phyloP scores from a whole-genome alignment of 2,329 filamentous ascomycete species.

The Reticulascus tulasneorum region DNA sequence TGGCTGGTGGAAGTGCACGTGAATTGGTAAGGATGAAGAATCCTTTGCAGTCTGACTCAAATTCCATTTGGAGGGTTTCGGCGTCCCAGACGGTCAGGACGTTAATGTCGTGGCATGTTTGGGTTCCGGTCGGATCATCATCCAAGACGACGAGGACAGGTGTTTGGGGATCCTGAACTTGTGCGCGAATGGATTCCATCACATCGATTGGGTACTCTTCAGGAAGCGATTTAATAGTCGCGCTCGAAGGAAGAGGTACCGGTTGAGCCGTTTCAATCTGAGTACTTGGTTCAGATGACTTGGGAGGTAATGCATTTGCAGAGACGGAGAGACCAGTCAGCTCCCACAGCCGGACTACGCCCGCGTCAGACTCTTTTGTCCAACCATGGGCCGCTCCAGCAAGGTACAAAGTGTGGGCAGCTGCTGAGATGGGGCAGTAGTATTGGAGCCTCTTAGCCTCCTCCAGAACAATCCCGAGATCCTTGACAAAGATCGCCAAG shows the following conservation, averaged over 20 bases:
- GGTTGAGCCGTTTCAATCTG: background rate
- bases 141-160: constrained; percentile 38
- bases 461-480: constrained; percentile 27
- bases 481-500: constrained; percentile 30
- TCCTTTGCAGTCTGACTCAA: constrained; percentile 28
- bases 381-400: constrained; percentile 26
- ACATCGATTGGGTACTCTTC: constrained; percentile 17
- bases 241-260: constrained; percentile 14
- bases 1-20: constrained; percentile 46
- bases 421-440: constrained; percentile 23
- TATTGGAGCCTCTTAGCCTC: constrained; percentile 25
- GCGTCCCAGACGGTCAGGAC: constrained; percentile 53
- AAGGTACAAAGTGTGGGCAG: constrained; percentile 27
- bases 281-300: background rate
- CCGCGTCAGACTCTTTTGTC: constrained; percentile 28
- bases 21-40: constrained; percentile 62
- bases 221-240: constrained; percentile 19
- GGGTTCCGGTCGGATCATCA: constrained; percentile 57
- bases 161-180: constrained; percentile 15
- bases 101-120: constrained; percentile 55
- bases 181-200: constrained; percentile 13
- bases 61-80: constrained; percentile 10
- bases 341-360: constrained; percentile 35
- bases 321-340: constrained; percentile 17
- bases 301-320: constrained; percentile 7